Conservation (phyloP, 1,284 basidiomycete genomes). For the Rhodotorula mucilaginosa region DNA sequence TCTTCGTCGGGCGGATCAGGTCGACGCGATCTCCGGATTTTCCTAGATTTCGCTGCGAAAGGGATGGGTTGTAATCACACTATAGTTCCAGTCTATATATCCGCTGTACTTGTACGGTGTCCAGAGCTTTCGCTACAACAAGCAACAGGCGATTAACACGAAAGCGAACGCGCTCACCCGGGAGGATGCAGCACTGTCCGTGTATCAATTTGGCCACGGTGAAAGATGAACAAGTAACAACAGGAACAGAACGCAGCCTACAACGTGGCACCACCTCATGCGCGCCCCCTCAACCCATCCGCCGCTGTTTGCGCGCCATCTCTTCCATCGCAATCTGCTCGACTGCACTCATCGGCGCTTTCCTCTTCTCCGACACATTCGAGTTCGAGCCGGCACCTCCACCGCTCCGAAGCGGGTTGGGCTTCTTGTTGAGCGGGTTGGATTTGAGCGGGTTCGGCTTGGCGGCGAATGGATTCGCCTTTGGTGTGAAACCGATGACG, state of each 20-base stretch:
- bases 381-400: constrained; percentile 52
- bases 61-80: too few species aligned
- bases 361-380: constrained; percentile 53
- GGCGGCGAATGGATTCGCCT: constrained; percentile 55
- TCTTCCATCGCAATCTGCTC: constrained; percentile 82
- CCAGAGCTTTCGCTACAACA: too few species aligned
- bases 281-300: constrained; percentile 5
- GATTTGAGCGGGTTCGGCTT: constrained; percentile 50
- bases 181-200: too few species aligned
- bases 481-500: constrained; percentile 63
- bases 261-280: background rate
- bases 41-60: too few species aligned
- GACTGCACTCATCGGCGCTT: constrained; percentile 66
- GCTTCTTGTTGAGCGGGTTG: constrained; percentile 53
- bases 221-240: background rate
- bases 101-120: too few species aligned
- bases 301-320: constrained; percentile 65
- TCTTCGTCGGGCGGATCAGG: too few species aligned
- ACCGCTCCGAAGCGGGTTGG: constrained; percentile 43
- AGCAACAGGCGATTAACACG: too few species aligned
- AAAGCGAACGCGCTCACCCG: too few species aligned
- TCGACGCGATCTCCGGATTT: too few species aligned
- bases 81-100: too few species aligned
- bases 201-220: too few species aligned
- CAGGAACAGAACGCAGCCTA: background rate